Conservation (phyloP, 192 early-diverging fungal species). For the Piromyces sp. region DNA sequence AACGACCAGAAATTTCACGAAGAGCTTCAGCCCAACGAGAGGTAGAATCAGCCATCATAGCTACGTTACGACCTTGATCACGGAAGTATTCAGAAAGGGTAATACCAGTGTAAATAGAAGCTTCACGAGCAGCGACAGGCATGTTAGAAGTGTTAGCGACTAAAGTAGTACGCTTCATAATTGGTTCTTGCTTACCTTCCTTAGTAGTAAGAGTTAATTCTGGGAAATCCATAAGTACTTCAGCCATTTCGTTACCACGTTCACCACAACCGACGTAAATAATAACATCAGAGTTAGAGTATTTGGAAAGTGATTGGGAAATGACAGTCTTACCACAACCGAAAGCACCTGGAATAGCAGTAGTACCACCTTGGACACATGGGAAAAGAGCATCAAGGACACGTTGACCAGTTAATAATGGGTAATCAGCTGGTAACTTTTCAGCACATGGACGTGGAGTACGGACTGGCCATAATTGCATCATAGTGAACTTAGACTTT, state of each 20-base stretch:
- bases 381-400: slow-evolving; percentile 98
- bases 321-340: slow-evolving; percentile 99
- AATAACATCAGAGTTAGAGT: slow-evolving; percentile 99
- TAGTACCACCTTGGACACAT: slow-evolving; percentile 98
- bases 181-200: slow-evolving; percentile 88
- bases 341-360: slow-evolving; percentile 98
- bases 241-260: slow-evolving; percentile 99
- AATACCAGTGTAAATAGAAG: slow-evolving; percentile 99
- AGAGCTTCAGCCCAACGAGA: slow-evolving; percentile 99
- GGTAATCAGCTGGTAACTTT: slow-evolving; percentile 87
- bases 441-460: slow-evolving; percentile 84
- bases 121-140: slow-evolving; percentile 99
- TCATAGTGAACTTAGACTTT: slow-evolving; percentile 80
- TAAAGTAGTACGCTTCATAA: slow-evolving; percentile 98
- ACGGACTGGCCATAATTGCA: slow-evolving; percentile 95
- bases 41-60: slow-evolving; percentile 99
- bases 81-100: slow-evolving; percentile 99
- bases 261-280: slow-evolving; percentile 93
- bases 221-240: slow-evolving; percentile 97
- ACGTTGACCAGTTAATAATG: slow-evolving; percentile 93
- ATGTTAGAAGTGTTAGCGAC: slow-evolving; percentile 99
- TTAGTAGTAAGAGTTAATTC: slow-evolving; percentile 25
- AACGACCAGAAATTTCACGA: slow-evolving; percentile 98
- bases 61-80: slow-evolving; percentile 96
- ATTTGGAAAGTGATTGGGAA: slow-evolving; percentile 97